Evolutionary conservation across 108 stramenopile genomes (phyloP).

Genomic region (Hondaea fermentalgiana): DNA sequence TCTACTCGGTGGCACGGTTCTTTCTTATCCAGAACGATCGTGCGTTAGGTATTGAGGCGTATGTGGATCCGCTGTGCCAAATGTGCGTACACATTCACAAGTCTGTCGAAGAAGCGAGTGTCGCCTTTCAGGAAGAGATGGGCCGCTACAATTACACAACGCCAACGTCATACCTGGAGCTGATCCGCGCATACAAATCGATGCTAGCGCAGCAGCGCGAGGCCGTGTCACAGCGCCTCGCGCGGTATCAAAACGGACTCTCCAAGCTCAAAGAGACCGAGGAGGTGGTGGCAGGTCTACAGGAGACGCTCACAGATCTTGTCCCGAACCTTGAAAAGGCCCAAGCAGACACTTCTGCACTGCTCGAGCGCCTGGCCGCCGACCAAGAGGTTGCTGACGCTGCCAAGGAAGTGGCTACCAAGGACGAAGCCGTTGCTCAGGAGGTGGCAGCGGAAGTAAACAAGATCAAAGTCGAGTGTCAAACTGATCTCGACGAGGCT

Average conservation of each 20-base stretch:
- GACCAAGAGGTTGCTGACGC: slow-evolving; percentile 48
- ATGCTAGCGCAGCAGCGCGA: slow-evolving; percentile 43
- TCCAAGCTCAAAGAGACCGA: slow-evolving; percentile 44
- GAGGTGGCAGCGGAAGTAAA: slow-evolving; percentile 46
- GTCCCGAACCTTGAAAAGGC: slow-evolving; percentile 30
- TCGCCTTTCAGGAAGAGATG: slow-evolving; percentile 26
- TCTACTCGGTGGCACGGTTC: slow-evolving; percentile 56
- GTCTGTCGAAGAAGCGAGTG: slow-evolving; percentile 39
- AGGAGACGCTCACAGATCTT: slow-evolving; percentile 20
- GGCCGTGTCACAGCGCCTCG: slow-evolving; percentile 31
- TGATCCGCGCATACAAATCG: slow-evolving; percentile 45
- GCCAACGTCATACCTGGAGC: slow-evolving; percentile 53
- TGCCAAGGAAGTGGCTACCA: slow-evolving; percentile 38
- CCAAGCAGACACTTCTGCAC: slow-evolving; percentile 14
- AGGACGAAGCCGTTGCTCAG: slow-evolving; percentile 42
- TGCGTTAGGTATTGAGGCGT: slow-evolving; percentile 42
- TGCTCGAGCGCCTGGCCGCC: slow-evolving; percentile 24
- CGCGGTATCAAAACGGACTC: slow-evolving; percentile 43
- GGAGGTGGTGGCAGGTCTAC: slow-evolving; percentile 34
- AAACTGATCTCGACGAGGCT: slow-evolving; percentile 51
- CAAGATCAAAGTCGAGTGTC: slow-evolving; percentile 50
- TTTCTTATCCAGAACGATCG: slow-evolving; percentile 43
- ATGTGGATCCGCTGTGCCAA: slow-evolving; percentile 35
- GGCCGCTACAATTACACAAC: slow-evolving; percentile 53
- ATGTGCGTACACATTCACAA: slow-evolving; percentile 50